A percentile compares a stretch with the other conserved stretches of the same genome.
phyloP scores from a whole-genome alignment of 2,329 filamentous ascomycete species.

The Ophiostoma sp. region DNA sequence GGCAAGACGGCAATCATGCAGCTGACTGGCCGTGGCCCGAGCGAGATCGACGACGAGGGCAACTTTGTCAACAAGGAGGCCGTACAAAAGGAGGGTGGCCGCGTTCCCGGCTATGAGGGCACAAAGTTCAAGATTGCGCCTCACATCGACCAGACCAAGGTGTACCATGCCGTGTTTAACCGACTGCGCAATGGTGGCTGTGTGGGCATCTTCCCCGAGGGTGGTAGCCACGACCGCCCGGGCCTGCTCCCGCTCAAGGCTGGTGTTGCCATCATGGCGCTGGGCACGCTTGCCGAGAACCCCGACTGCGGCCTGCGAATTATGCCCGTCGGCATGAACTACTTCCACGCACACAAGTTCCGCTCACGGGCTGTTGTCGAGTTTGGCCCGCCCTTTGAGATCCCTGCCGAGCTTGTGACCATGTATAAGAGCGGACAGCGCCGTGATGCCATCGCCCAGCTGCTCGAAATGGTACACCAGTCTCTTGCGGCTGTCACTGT shows the following conservation, averaged over 20 bases:
- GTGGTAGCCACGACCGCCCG: slow-evolving; percentile 89
- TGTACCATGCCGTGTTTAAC: slow-evolving; percentile 89
- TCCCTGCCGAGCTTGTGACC: slow-evolving; percentile 74
- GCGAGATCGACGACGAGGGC: slow-evolving; percentile 63
- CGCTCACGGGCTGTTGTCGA: slow-evolving; percentile 92
- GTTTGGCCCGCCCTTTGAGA: slow-evolving; percentile 83
- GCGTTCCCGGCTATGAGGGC: slow-evolving; percentile 62
- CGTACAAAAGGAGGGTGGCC: slow-evolving; percentile 39
- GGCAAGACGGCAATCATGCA: slow-evolving; percentile 69
- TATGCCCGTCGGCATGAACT: slow-evolving; percentile 97
- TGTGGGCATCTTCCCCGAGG: slow-evolving; percentile 95
- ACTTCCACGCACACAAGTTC: slow-evolving; percentile 98
- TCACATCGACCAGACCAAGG: slow-evolving; percentile 87
- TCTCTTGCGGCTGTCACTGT: slow-evolving; percentile 83
- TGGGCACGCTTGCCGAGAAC: slow-evolving; percentile 78
- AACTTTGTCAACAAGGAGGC: slow-evolving; percentile 51
- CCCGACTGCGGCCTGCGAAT: slow-evolving; percentile 88
- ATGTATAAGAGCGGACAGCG: slow-evolving; percentile 79
- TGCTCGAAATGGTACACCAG: slow-evolving; percentile 82
- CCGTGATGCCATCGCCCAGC: slow-evolving; percentile 76
- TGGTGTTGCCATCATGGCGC: slow-evolving; percentile 94
- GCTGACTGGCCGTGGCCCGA: slow-evolving; percentile 62
- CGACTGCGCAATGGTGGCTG: slow-evolving; percentile 77
- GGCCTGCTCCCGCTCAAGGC: slow-evolving; percentile 90
- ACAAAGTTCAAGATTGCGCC: slow-evolving; percentile 83